phyloP scores from a whole-genome alignment of 2,329 filamentous ascomycete genomes.

The Talaromyces funiculosus region DNA sequence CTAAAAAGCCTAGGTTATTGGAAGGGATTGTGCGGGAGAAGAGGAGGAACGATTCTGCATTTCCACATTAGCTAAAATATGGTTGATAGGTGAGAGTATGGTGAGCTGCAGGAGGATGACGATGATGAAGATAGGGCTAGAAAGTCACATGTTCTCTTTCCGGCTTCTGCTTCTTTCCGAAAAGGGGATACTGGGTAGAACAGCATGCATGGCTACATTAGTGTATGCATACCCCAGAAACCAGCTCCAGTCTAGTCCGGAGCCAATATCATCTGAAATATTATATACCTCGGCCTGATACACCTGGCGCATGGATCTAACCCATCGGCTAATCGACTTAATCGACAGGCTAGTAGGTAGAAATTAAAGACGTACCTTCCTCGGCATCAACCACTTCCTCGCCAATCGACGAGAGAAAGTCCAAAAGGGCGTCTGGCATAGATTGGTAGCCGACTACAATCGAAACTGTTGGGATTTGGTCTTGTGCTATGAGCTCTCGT shows the following conservation, averaged over 20 bases:
- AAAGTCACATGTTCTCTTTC: slow-evolving; percentile 7
- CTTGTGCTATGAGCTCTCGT: not conserved
- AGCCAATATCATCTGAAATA: not conserved
- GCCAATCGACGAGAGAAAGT: slow-evolving; percentile 41
- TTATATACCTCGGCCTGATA: not conserved
- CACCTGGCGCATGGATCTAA: too few species aligned
- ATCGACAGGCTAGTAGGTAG: too few species aligned
- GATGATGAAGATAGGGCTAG: not conserved
- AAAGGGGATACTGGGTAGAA: not conserved
- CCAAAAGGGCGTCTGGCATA: slow-evolving; percentile 18
- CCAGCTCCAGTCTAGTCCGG: not conserved
- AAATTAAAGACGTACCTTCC: slow-evolving; percentile 47
- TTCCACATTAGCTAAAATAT: not conserved
- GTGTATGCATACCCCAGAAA: not conserved
- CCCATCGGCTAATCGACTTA: too few species aligned
- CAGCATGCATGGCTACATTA: not conserved
- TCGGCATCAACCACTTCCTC: slow-evolving; percentile 52
- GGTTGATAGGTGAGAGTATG: not conserved
- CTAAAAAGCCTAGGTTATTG: slow-evolving; percentile 77
- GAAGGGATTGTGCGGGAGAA: slow-evolving; percentile 72
- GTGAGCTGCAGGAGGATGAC: not conserved
- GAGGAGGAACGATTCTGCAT: slow-evolving; percentile 74
- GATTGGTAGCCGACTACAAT: not conserved
- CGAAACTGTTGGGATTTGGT: not conserved
- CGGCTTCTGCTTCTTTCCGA: slow-evolving; percentile 9